These are phyloP conservation scores for Cryptococcus amylolentus DNA, from an alignment of 1,284 basidiomycete species.

Conservation along the genomic window DNA sequence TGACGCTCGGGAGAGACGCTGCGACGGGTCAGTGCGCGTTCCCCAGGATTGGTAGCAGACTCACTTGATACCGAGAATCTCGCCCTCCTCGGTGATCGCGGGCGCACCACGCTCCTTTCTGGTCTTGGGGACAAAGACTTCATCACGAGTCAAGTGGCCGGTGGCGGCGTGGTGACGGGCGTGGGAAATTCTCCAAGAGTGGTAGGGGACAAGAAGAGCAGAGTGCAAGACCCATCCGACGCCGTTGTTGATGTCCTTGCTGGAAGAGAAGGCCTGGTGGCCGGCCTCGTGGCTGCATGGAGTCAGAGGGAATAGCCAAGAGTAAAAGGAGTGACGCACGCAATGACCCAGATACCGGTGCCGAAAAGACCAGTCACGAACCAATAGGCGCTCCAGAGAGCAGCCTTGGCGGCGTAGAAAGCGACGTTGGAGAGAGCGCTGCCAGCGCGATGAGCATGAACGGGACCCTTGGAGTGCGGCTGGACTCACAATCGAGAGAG, in stretches of 20 bases:
- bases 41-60: conserved; percentile 1
- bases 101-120: conserved; percentile 68
- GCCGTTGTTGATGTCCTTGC: conserved; percentile 86
- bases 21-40: conserved; percentile 24
- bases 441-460: neutral
- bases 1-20: conserved; percentile 69
- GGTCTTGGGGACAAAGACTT: conserved; percentile 92
- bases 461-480: neutral
- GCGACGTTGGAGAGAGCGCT: conserved; percentile 62
- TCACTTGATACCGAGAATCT: conserved; percentile 58
- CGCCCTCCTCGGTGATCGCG: conserved; percentile 60
- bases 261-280: conserved; percentile 96
- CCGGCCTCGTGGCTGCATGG: conserved; percentile 62
- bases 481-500: conserved; percentile 37
- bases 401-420: conserved; percentile 60
- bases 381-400: conserved; percentile 77
- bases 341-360: conserved; percentile 93
- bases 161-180: conserved; percentile 96
- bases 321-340: conserved; percentile 45
- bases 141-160: conserved; percentile 90
- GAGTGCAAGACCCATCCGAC: conserved; percentile 96
- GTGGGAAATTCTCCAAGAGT: conserved; percentile 96
- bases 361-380: conserved; percentile 81
- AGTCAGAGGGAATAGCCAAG: neutral
- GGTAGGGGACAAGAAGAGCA: conserved; percentile 89